Conservation (phyloP, 371 early-diverging fungal species). For the Saksenaea oblongispora region DNA sequence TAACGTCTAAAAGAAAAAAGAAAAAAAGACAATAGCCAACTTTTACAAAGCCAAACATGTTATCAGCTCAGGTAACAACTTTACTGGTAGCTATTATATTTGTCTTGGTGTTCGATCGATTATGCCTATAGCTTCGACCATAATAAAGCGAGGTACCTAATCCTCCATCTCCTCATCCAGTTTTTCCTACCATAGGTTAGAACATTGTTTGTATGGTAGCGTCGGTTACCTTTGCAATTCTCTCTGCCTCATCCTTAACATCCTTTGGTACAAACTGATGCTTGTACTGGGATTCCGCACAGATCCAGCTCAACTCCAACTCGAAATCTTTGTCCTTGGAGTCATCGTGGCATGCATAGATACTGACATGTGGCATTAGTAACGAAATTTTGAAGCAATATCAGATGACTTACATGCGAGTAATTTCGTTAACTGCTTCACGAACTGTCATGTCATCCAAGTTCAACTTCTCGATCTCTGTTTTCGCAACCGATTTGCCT, state of each 20-base stretch:
- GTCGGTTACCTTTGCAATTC: constrained; percentile 70
- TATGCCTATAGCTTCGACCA: neutral
- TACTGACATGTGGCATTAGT: constrained; percentile 46
- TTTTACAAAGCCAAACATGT: neutral
- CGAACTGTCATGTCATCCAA: constrained; percentile 81
- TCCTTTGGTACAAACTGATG: constrained; percentile 91
- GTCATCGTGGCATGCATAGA: constrained; percentile 95
- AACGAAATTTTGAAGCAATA: neutral
- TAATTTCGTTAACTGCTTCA: constrained; percentile 93
- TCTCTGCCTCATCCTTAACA: constrained; percentile 84
- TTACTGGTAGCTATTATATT: neutral
- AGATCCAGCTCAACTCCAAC: constrained; percentile 96
- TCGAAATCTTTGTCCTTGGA: constrained; percentile 98
- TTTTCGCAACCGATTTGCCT: constrained; percentile 95
- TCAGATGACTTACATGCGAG: constrained; percentile 84
- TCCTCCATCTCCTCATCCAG: constrained; percentile 62
- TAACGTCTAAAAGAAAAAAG: too few species aligned
- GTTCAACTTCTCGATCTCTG: constrained; percentile 96
- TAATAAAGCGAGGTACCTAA: constrained; percentile 14
- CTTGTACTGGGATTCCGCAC: constrained; percentile 75
- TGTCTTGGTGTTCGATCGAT: neutral
- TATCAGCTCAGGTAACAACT: neutral
- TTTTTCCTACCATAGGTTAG: constrained; percentile 23
- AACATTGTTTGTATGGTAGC: neutral
- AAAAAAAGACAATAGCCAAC: too few species aligned